Evolutionary conservation across 176 grass and related monocot species (phyloP), one percentile per base, ranked within the genome.

Genomic region (Lolium rigidum): DNA sequence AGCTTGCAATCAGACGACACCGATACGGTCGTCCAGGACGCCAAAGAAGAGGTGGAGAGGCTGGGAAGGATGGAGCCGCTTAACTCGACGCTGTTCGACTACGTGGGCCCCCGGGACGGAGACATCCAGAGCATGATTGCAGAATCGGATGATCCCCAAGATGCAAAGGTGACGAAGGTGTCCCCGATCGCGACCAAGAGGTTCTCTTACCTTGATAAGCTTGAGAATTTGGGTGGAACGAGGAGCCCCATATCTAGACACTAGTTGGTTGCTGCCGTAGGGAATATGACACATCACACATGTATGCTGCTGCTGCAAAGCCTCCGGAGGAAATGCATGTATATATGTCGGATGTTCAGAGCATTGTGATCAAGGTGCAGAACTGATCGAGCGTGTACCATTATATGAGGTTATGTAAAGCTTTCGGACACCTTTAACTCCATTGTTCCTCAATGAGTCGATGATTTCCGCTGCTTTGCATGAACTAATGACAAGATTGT

Each of bases 191-290:
- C 81, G 43, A 88, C 77, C 4, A 80, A 67, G 61, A 70, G 89
- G 43, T 88, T 77, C 61, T 88, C 89, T 51, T 88, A 91, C 70
- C 60, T 88, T 59, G 87, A 88, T 26, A 88, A 88, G 74, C 86
- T 91, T 35, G 85, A 88, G 61, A 22, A 84, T 48, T 69, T 91
- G 85, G 82, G 89, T 22, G 77, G 89, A 76, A 84, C 85, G 21
- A 81, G 85, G 69, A 88, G 89, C 85, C 89, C 89, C 1, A 70
- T 87, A 88, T 76, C 89, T 77, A 87, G 89, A 70, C 89, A 88
- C 70, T 91, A 88, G 81, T 43, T 57, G 65, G 31, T 25, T 25
- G 48, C 52, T 69, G 70, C 5, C 48, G 20, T 84, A 91, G 68
- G 69, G 38, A 35, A 35, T 35, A 35, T 35, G 31, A 39, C 74